Conservation (phyloP, 2,329 filamentous ascomycete genomes). For the Beauveria sp. region DNA sequence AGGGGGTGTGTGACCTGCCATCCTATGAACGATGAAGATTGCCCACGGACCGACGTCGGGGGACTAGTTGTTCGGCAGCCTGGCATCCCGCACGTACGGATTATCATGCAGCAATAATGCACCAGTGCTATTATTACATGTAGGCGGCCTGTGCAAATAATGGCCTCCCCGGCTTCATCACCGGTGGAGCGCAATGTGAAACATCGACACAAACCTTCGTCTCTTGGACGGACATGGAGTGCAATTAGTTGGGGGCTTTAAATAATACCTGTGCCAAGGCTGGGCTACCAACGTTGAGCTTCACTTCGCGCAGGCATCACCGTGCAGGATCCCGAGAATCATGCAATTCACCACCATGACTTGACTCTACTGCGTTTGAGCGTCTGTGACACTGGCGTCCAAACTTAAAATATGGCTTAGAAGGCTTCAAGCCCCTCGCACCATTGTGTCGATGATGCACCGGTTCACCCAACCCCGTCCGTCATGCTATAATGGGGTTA, state of each 20-base stretch:
- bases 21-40: background rate
- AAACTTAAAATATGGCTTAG: too few species aligned
- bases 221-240: background rate
- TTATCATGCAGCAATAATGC: background rate
- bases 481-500: background rate
- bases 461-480: background rate
- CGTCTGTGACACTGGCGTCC: too few species aligned
- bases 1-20: background rate
- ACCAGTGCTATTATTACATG: background rate
- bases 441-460: background rate
- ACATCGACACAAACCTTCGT: background rate
- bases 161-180: background rate
- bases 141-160: background rate
- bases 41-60: background rate
- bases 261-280: background rate
- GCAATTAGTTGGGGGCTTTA: too few species aligned
- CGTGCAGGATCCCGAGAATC: background rate
- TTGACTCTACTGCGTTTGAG: background rate
- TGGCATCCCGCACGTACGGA: background rate
- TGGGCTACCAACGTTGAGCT: background rate
- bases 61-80: background rate
- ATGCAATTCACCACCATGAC: background rate
- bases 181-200: background rate
- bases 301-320: background rate
- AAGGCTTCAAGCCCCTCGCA: background rate